Evolutionary conservation across 2,329 filamentous ascomycete species (phyloP).

Genomic region (Botrytis pseudocinerea): DNA sequence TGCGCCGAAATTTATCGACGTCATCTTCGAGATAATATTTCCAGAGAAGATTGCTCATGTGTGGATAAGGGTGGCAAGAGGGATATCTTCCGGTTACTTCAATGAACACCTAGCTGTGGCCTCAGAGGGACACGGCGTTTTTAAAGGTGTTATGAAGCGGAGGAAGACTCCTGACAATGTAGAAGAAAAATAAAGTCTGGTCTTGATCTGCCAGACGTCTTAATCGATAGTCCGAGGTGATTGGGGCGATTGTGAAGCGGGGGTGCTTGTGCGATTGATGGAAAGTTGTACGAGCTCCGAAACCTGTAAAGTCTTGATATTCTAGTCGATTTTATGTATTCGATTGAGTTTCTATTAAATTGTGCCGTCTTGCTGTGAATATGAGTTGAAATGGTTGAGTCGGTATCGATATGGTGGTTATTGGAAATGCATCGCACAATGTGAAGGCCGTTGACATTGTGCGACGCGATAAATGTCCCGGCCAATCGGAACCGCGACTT

Average conservation of each 20-base stretch:
- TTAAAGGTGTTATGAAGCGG: conserved; percentile 72
- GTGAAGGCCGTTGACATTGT: conserved; percentile 3
- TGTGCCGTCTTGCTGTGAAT: not conserved
- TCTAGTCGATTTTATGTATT: not conserved
- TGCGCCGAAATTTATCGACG: conserved; percentile 89
- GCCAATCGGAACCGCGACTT: conserved; percentile 7
- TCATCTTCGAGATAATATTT: conserved; percentile 97
- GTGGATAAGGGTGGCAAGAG: conserved; percentile 45
- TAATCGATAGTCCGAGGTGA: not conserved
- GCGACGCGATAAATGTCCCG: not conserved
- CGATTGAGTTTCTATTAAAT: not conserved
- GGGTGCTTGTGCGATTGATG: conserved; percentile 11
- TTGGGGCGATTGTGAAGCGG: conserved; percentile 12
- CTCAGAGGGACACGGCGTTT: conserved; percentile 82
- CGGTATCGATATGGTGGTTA: not conserved
- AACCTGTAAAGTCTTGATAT: not conserved
- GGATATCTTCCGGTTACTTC: conserved; percentile 40
- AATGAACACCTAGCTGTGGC: conserved; percentile 79
- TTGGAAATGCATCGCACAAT: conserved; percentile 2
- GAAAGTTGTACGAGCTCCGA: not conserved
- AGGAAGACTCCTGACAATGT: conserved; percentile 43
- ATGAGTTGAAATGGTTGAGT: not conserved
- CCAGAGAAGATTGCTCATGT: conserved; percentile 97
- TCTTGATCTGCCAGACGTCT: conserved; percentile 25
- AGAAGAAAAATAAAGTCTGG: conserved; percentile 18